Evolutionary conservation across 2,329 filamentous ascomycete genomes (phyloP), one percentile per base, ranked within the genome.

Genomic region (Colletotrichum australisinense): DNA sequence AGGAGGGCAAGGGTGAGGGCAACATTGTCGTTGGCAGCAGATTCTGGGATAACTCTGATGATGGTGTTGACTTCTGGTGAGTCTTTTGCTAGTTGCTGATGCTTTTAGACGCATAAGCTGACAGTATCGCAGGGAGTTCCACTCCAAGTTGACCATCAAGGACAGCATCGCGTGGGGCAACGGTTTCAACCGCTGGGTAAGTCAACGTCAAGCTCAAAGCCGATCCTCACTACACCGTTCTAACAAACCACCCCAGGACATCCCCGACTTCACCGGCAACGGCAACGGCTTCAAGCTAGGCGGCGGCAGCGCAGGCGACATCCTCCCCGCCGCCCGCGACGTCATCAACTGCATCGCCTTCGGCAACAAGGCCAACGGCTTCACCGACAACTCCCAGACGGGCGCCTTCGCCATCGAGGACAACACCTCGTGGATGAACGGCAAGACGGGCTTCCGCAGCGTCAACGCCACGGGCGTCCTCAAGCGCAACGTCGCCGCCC

Each of bases 271-370:
- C 76, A 76, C 72, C 5, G 71, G 80, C 24, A 85, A 87, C 52
- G 85, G 85, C 46, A 87, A 87, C 75, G 84, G 86, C n/a, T 86
- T 86, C 82, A 86, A 87, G 78, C 82, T 87, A 9, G 83, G 84
- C 30, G 81, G 83, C 49, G 79, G 78, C 60, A 79, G 82, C 63
- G 79, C 79, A 3, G 81, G 78, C 11, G 79, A 80, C 63, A 80
- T 81, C 49, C 80, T 78, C 6, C 78, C 84, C 0, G 84, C 84
- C 0, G 80, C 84, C 76, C 85, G 86, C 73, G 79, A 85, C 46
- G 76, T 87, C 63, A 79, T 79, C 52, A 86, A 87, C 79, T 83
- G 78, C 75, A 85, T 86, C n/a, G 81, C 85, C 6, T 87, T 86
- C 74, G 75, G 78, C 59, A 87, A 87, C 74, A 79, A 79, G 1